These are phyloP conservation scores for Lolium perenne DNA, from an alignment of 176 grass and related monocot genomes.

Conservation along the genomic window DNA sequence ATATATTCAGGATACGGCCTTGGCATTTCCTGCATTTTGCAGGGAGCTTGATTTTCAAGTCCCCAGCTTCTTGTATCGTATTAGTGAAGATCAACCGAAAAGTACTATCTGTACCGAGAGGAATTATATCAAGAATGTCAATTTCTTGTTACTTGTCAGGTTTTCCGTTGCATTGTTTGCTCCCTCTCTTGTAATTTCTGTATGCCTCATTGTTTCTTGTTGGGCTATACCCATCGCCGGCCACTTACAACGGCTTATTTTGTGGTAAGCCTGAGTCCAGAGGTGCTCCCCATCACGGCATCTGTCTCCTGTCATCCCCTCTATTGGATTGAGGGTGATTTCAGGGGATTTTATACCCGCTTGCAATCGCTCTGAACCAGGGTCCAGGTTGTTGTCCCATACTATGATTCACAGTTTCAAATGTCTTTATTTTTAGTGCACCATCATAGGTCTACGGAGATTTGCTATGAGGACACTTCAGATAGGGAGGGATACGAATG, in stretches of 20 bases:
- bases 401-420: too few relatives aligned
- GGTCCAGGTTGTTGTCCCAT: too few relatives aligned
- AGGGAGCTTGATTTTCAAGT: constrained; percentile 25
- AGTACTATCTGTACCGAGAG: not conserved
- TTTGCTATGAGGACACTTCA: too few relatives aligned
- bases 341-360: too few relatives aligned
- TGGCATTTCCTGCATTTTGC: not conserved
- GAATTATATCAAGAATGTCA: constrained; percentile 20
- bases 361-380: too few relatives aligned
- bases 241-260: not conserved
- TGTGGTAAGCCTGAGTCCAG: not conserved
- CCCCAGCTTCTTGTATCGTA: not conserved
- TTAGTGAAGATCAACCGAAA: not conserved
- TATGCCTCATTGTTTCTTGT: not conserved
- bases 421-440: too few relatives aligned
- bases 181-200: not conserved
- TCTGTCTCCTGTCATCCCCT: not conserved
- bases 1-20: not conserved
- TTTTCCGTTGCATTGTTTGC: not conserved
- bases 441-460: too few relatives aligned
- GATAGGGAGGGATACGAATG: too few relatives aligned
- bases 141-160: not conserved
- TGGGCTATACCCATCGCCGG: not conserved
- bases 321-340: too few relatives aligned
- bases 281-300: not conserved